Evolutionary conservation across 805 yeast species (phyloP).

Genomic region (Tetrapisispora iriomotensis): DNA sequence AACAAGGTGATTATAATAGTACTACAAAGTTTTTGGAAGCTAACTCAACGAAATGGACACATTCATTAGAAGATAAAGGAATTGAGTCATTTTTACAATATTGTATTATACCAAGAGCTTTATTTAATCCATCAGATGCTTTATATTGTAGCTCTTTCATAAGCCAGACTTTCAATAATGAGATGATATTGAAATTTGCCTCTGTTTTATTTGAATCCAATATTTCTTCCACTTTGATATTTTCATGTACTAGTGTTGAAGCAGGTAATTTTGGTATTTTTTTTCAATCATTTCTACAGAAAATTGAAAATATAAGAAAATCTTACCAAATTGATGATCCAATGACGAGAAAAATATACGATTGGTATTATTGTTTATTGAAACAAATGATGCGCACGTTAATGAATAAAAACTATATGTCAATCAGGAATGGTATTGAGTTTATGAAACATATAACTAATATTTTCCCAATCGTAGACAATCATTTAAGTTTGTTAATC

Average conservation of each 20-base stretch:
- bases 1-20: conserved; percentile 13
- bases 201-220: conserved; percentile 40
- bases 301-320: conserved; percentile 39
- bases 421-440: conserved; percentile 69
- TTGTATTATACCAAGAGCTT: conserved; percentile 66
- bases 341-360: conserved; percentile 34
- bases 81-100: conserved; percentile 39
- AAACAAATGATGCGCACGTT: conserved; percentile 18
- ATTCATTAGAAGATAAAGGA: conserved; percentile 13
- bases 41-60: conserved; percentile 10
- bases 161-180: conserved; percentile 37
- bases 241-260: conserved; percentile 63
- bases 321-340: conserved; percentile 17
- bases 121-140: conserved; percentile 79
- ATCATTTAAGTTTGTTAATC: conserved; percentile 48
- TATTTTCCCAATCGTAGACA: conserved; percentile 58
- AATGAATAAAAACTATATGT: conserved; percentile 50
- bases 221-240: conserved; percentile 48
- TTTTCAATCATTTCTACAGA: conserved; percentile 43
- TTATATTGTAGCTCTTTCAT: conserved; percentile 55
- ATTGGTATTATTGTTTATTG: conserved; percentile 47
- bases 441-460: conserved; percentile 57
- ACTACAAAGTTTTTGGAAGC: conserved; percentile 5
- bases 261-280: conserved; percentile 79
- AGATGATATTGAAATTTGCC: conserved; percentile 34